A percentile compares a stretch with the other conserved stretches of the same genome.
Conservation (phyloP, 2,329 filamentous ascomycete species). For the Fusarium pseudoanthophilum region DNA sequence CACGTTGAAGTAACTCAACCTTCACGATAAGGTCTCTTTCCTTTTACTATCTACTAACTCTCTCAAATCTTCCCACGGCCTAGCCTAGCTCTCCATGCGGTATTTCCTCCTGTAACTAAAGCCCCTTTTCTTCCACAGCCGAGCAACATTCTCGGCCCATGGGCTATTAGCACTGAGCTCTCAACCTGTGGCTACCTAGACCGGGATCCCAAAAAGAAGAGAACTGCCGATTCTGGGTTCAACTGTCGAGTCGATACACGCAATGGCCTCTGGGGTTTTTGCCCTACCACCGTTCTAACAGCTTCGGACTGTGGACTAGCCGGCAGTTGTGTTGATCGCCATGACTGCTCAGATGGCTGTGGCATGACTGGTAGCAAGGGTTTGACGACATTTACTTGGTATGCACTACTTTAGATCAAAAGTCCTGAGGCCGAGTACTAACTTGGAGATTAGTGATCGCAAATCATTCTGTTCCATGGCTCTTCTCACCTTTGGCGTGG, state of each 20-base stretch:
- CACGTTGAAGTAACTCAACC: background rate
- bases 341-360: constrained; percentile 49
- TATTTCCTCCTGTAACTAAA: background rate
- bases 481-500: constrained; percentile 47
- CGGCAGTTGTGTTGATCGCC: constrained; percentile 49
- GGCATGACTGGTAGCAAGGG: constrained; percentile 36
- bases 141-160: background rate
- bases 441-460: background rate
- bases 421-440: background rate
- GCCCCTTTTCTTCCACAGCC: background rate
- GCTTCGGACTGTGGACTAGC: constrained; percentile 54
- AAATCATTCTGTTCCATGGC: constrained; percentile 49
- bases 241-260: constrained; percentile 51
- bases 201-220: constrained; percentile 45
- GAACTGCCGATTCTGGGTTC: constrained; percentile 49
- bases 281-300: constrained; percentile 48
- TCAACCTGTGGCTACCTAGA: constrained; percentile 48
- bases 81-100: background rate
- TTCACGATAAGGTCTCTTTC: background rate
- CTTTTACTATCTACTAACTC: background rate
- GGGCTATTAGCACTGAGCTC: constrained; percentile 33
- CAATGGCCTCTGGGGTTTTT: constrained; percentile 54
- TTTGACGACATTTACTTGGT: constrained; percentile 53
- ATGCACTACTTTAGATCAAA: background rate
- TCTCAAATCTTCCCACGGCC: background rate